Evolutionary conservation across 371 early-diverging fungal species (phyloP).

Genomic region (Catenaria anguillulae): DNA sequence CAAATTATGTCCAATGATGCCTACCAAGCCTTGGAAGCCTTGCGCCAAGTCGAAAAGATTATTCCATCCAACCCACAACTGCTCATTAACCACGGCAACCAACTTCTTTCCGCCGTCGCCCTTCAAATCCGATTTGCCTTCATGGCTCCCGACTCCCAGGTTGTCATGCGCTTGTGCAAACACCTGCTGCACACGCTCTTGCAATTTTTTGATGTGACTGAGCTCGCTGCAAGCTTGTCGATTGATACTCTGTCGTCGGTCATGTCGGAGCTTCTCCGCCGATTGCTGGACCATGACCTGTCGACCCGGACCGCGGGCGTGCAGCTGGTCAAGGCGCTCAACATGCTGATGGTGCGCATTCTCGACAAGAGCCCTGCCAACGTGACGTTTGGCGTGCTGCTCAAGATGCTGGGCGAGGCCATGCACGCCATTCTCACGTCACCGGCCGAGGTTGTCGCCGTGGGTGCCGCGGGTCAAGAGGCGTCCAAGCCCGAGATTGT

Average conservation of each 20-base stretch:
- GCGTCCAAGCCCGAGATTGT: conserved; percentile 24
- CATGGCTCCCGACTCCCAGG: conserved; percentile 28
- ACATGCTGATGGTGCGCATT: conserved; percentile 72
- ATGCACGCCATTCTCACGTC: not conserved
- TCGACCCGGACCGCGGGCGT: conserved; percentile 42
- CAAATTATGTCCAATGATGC: conserved; percentile 61
- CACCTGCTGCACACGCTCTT: conserved; percentile 62
- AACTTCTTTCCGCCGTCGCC: conserved; percentile 55
- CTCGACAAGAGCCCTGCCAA: conserved; percentile 47
- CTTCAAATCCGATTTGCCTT: conserved; percentile 64
- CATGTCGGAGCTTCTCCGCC: conserved; percentile 54
- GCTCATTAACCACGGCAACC: conserved; percentile 45
- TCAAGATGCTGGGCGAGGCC: conserved; percentile 9
- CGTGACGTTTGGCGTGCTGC: conserved; percentile 11
- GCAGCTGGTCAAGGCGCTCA: conserved; percentile 58
- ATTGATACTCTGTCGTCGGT: conserved; percentile 46
- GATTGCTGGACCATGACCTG: conserved; percentile 60
- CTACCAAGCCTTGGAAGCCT: conserved; percentile 52
- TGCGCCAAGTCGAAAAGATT: conserved; percentile 59
- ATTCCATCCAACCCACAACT: conserved; percentile 34
- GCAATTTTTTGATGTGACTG: conserved; percentile 48
- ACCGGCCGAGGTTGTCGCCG: too few relatives aligned
- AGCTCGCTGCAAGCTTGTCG: conserved; percentile 43
- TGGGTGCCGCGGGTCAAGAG: too few relatives aligned
- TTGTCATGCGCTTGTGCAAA: conserved; percentile 41